Conservation (phyloP, 139 green algal species). For the Picochlorum sp. region DNA sequence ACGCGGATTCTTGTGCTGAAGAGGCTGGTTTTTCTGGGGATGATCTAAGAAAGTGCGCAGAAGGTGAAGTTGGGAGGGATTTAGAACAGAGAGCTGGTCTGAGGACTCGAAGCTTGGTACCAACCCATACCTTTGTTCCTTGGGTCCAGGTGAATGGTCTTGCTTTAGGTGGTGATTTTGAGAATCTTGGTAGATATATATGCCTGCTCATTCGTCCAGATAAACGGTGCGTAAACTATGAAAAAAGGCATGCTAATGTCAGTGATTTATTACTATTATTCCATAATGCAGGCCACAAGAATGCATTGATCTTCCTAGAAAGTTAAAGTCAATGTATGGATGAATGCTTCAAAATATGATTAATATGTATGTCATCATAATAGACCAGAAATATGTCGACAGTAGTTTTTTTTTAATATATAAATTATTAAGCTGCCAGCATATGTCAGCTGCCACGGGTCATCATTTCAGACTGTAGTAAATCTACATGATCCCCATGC, state of each 20-base stretch:
- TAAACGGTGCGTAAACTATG: not conserved
- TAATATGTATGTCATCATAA: too few species aligned
- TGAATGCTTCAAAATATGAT: too few species aligned
- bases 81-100: slow-evolving; percentile 3
- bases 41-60: not conserved
- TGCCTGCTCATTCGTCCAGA: slow-evolving; percentile 1
- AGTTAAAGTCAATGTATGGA: not conserved
- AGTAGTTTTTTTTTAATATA: too few species aligned
- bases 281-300: not conserved
- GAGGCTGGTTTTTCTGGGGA: not conserved
- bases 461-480: too few species aligned
- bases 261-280: too few species aligned
- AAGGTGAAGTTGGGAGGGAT: slow-evolving; percentile 3
- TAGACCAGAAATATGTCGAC: too few species aligned
- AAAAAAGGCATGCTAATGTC: too few species aligned
- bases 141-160: slow-evolving; percentile 20
- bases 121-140: slow-evolving; percentile 13
- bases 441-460: too few species aligned
- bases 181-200: slow-evolving; percentile 13
- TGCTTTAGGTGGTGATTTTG: slow-evolving; percentile 9
- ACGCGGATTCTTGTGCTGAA: not conserved
- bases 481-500: too few species aligned
- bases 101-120: slow-evolving; percentile 3
- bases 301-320: not conserved
- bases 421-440: too few species aligned